Base-by-base conservation (phyloP, 2,329 filamentous ascomycete species). In the Colletotrichum limetticola region DNA sequence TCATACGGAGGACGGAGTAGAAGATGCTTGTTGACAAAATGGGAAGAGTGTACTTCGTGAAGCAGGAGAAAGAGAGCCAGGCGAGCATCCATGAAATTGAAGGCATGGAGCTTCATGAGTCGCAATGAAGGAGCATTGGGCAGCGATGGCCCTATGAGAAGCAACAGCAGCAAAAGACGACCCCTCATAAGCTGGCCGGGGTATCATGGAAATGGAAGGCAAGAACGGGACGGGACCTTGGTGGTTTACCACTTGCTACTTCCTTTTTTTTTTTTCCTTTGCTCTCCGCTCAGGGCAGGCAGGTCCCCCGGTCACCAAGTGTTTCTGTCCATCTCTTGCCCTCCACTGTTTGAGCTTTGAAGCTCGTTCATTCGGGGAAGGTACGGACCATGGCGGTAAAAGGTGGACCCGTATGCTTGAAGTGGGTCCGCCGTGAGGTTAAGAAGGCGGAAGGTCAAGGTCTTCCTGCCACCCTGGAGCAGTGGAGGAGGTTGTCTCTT, bases 101-200 rank as follows among this genome's bases (percentile, higher is more conserved):
- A 76, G 78, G 76, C 78, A 75, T 67, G 71, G 75, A 75, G 46
- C 60, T 37, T 65, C 70, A 72, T 72, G 70, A 70, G 74, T 70
- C 74, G 72, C 76, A 67, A 69, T 73, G 75, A 75, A 70, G 70
- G 79, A 75, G 78, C 76, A 75, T 78, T 80, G 78, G 76, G 75
- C 76, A 74, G 72, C 72, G 73, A 28, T 66, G 70, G 70, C 46
- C 66, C 62, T 73, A 73, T 73, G 57, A 57, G 57, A 30, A 30
- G 61, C 16, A 57, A 70, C 37, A 61, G 66, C 59, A 72, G 61
- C 49, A 42, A 66, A 66, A 35, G 49, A 53, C 32, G 53, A 65
- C 65, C 60, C 70, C 70, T 72, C 55, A 56, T 64, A 32, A 42
- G 37, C 66, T 30, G 42, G 66, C 42, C 42, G 30, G 66, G 67